phyloP scores from a whole-genome alignment of 768 basidiomycete genomes.

The Phlebiopsis flavidoalba region DNA sequence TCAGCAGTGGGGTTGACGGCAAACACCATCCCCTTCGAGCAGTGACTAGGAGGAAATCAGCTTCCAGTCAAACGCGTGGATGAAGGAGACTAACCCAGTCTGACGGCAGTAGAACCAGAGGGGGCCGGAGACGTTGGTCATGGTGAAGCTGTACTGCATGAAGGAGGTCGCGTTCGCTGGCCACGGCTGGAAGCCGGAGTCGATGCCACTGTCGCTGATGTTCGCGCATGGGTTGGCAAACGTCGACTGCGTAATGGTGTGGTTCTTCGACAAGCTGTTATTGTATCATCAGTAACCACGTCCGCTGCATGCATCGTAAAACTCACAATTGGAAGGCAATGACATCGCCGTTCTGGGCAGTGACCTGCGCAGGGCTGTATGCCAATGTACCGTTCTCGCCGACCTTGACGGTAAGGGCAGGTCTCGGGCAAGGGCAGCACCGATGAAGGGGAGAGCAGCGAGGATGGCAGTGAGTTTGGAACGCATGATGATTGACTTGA shows the following conservation, averaged over 20 bases:
- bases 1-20: constrained; percentile 45
- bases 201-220: constrained; percentile 32
- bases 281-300: not conserved
- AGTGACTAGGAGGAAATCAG: constrained; percentile 32
- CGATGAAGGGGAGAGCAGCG: constrained; percentile 37
- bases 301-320: not conserved
- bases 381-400: constrained; percentile 24
- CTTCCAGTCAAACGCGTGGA: not conserved
- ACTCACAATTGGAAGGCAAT: constrained; percentile 50
- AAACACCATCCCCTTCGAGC: constrained; percentile 55
- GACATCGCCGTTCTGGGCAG: constrained; percentile 40
- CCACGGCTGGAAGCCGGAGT: constrained; percentile 47
- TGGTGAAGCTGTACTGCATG: constrained; percentile 41
- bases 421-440: constrained; percentile 40
- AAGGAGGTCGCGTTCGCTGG: constrained; percentile 29
- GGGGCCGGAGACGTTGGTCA: constrained; percentile 40
- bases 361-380: constrained; percentile 31
- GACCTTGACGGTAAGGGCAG: constrained; percentile 20
- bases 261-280: constrained; percentile 23
- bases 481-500: constrained; percentile 38
- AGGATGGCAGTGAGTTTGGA: constrained; percentile 37
- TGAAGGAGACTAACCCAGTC: constrained; percentile 25
- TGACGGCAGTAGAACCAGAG: constrained; percentile 64
- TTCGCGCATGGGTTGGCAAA: constrained; percentile 48
- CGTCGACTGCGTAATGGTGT: constrained; percentile 59